phyloP scores from a whole-genome alignment of 2,329 filamentous ascomycete species.

The Ophiostoma montium region DNA sequence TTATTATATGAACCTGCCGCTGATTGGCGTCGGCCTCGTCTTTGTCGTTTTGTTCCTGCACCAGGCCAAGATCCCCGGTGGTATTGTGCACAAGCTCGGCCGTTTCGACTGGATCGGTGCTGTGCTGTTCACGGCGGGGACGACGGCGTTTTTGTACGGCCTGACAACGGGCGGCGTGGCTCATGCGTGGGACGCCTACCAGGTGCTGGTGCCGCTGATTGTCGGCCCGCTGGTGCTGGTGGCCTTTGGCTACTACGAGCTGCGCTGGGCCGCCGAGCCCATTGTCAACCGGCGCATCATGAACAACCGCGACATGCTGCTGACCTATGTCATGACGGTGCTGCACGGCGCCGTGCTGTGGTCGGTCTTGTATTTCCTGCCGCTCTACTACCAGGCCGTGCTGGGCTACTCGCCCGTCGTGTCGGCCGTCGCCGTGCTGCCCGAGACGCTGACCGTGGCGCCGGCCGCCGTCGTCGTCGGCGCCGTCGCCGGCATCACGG shows the following conservation, averaged over 20 bases:
- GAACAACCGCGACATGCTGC: conserved; percentile 21
- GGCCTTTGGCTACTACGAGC: conserved; percentile 12
- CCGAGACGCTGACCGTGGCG: conserved; percentile 15
- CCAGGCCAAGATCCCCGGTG: conserved; percentile 23
- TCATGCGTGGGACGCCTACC: conserved; percentile 26
- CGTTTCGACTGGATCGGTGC: conserved; percentile 33
- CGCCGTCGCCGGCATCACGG: conserved; percentile 11
- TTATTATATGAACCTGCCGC: conserved; percentile 31
- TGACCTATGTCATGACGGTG: conserved; percentile 30
- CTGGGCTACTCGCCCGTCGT: conserved; percentile 18
- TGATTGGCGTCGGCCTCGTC: conserved; percentile 18
- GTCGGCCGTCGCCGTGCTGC: conserved; percentile 19
- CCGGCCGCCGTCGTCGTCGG: conserved; percentile 13
- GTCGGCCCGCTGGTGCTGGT: conserved; percentile 24
- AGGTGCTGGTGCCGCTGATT: conserved; percentile 28
- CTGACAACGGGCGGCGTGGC: conserved; percentile 29
- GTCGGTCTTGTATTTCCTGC: conserved; percentile 37
- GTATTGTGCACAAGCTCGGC: conserved; percentile 18
- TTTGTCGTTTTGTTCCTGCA: conserved; percentile 19
- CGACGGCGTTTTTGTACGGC: conserved; percentile 27
- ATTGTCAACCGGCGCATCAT: conserved; percentile 31
- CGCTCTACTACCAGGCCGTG: conserved; percentile 19
- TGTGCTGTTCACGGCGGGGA: conserved; percentile 24
- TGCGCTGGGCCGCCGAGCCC: conserved; percentile 15
- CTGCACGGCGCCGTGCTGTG: conserved; percentile 44